A percentile compares a stretch with the other conserved stretches of the same genome.
phyloP scores from a whole-genome alignment of 768 basidiomycete species.

The Krasilnikovozyma curviuscula region DNA sequence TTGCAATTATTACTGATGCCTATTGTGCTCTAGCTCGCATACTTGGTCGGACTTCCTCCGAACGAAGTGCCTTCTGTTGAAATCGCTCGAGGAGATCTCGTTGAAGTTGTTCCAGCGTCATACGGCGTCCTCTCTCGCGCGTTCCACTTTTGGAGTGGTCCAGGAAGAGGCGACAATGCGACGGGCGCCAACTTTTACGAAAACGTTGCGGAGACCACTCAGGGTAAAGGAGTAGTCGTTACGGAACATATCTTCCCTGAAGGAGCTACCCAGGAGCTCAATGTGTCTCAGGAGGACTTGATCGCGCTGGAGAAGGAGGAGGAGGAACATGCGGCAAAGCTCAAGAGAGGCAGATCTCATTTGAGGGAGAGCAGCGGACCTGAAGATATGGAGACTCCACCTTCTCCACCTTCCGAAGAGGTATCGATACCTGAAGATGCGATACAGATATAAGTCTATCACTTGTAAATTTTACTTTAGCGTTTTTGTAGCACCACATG shows the following conservation, averaged over 20 bases:
- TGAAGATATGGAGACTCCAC: no score
- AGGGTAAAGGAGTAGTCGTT: slow-evolving; percentile 20
- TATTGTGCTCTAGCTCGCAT: slow-evolving; percentile 34
- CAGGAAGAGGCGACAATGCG: slow-evolving; percentile 22
- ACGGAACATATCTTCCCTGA: slow-evolving; percentile 17
- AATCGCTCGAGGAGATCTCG: slow-evolving; percentile 84
- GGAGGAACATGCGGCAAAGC: slow-evolving; percentile 10
- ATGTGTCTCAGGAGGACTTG: slow-evolving; percentile 17
- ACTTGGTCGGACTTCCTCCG: slow-evolving; percentile 57
- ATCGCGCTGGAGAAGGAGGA: slow-evolving; percentile 20
- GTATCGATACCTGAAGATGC: no score
- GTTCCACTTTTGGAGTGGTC: slow-evolving; percentile 30
- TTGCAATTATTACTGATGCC: neutral
- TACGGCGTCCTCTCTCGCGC: slow-evolving; percentile 71
- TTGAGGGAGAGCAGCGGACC: no score
- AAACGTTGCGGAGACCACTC: slow-evolving; percentile 27
- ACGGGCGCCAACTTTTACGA: slow-evolving; percentile 27
- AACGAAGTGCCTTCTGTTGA: slow-evolving; percentile 95
- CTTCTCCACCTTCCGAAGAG: no score
- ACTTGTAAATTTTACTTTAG: no score
- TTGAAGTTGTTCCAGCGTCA: slow-evolving; percentile 40
- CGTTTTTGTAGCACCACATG: no score
- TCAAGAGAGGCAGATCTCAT: no score
- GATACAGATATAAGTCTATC: no score
- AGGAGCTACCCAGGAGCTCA: slow-evolving; percentile 1